phyloP scores from a whole-genome alignment of 2,329 filamentous ascomycete species.

The Penicillium freii region DNA sequence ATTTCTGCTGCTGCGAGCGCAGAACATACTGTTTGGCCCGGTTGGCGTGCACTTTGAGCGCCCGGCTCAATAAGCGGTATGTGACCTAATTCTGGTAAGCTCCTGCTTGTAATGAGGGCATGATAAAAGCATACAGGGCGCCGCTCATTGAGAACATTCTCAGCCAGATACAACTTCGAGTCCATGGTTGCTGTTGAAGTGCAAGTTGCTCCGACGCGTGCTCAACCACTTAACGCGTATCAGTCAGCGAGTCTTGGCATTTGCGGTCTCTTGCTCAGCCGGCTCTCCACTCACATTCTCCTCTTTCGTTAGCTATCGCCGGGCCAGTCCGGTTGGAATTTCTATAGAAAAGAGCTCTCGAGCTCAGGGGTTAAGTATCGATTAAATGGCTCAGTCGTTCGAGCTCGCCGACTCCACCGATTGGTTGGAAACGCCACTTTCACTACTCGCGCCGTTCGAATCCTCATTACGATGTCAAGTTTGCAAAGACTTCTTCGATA shows the following conservation, averaged over 20 bases:
- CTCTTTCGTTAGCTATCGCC: neutral
- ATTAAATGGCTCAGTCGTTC: constrained; percentile 37
- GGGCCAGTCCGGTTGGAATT: neutral
- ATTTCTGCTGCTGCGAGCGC: neutral
- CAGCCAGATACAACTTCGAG: constrained; percentile 70
- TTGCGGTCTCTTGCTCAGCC: constrained; percentile 3
- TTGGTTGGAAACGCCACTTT: constrained; percentile 50
- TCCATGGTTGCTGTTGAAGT: constrained; percentile 44
- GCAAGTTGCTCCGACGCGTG: constrained; percentile 31
- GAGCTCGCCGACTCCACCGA: constrained; percentile 48
- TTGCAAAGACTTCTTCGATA: constrained; percentile 95
- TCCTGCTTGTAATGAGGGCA: neutral
- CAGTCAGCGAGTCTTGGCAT: constrained; percentile 43
- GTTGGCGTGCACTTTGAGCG: constrained; percentile 79
- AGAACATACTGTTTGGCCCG: constrained; percentile 77
- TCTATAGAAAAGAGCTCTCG: neutral
- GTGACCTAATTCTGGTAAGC: constrained; percentile 61
- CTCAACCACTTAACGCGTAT: constrained; percentile 45
- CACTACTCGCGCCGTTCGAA: constrained; percentile 59
- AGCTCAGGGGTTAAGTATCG: neutral
- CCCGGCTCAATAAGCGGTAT: constrained; percentile 80
- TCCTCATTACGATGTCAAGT: constrained; percentile 88
- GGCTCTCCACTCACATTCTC: constrained; percentile 14
- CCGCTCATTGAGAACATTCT: constrained; percentile 72
- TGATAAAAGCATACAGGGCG: constrained; percentile 57